Evolutionary conservation across 2,329 filamentous ascomycete species (phyloP).

Genomic region (Nemania diffusa): DNA sequence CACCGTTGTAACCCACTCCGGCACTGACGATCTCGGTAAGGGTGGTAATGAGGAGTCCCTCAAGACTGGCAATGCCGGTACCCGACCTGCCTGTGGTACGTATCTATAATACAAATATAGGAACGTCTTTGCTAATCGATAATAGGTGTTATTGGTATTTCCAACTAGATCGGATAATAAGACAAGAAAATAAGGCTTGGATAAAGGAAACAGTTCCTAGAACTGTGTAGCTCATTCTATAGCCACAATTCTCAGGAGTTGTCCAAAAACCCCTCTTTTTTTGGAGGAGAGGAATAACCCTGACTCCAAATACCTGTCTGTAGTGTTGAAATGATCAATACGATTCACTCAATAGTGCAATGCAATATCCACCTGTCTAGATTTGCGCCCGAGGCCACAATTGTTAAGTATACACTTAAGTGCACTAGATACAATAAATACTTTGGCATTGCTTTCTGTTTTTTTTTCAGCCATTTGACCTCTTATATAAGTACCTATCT

Average conservation of each 20-base stretch:
- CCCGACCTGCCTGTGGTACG: constrained; percentile 92
- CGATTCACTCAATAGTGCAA: neutral
- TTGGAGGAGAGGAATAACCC: neutral
- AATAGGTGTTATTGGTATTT: constrained; percentile 87
- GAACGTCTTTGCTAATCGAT: constrained; percentile 22
- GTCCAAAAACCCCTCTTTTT: neutral
- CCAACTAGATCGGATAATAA: constrained; percentile 63
- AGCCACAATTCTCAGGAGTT: constrained; percentile 17
- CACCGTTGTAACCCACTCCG: constrained; percentile 92
- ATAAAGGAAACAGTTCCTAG: constrained; percentile 12
- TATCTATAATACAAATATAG: neutral
- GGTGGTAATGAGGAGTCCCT: constrained; percentile 93
- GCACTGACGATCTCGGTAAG: constrained; percentile 96
- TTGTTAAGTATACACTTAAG: neutral
- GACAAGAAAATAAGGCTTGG: neutral
- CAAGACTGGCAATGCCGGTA: constrained; percentile 97
- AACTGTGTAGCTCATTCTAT: constrained; percentile 14
- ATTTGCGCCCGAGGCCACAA: neutral
- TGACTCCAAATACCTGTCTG: neutral
- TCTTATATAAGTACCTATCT: too few species aligned
- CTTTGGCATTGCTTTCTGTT: too few species aligned
- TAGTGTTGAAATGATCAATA: neutral
- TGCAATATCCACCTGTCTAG: neutral
- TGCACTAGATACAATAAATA: too few species aligned
- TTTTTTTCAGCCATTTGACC: too few species aligned